Base-by-base conservation (phyloP, 1,284 basidiomycete species). In the Pisolithus thermaeus region DNA sequence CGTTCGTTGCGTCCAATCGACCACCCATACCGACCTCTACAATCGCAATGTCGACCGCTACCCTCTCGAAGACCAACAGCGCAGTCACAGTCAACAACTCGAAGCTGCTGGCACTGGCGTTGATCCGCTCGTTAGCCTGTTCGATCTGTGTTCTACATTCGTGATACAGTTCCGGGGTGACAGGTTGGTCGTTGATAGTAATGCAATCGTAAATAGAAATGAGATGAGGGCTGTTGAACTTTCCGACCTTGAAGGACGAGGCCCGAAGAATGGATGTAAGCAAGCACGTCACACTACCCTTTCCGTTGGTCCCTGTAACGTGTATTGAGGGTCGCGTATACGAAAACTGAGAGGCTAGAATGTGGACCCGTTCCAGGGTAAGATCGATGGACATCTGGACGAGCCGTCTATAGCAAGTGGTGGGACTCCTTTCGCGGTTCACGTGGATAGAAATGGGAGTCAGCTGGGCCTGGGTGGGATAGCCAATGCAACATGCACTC, bases 21-120 rank as follows among this genome's bases (percentile, higher is more conserved):
- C 97, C 97, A 0, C 96, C 97, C 83, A 99, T 86, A 0, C 96
- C 97, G 7, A 95, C 96, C 71, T 99, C 96, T 47, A 98, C 71
- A 4, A 99, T 79, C 44, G 90, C 85, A 16, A 98, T 66, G 61
- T 97, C 93, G 1, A 95, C 77, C 20, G 71, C 56, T 0, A 70
- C 72, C 4, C 73, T 72, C 60, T 93, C 87, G 64, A 93, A 92
- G 43, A 89, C 68, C 44, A 75, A 70, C 46, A 90, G 80, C 0
- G 89, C 92, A 0, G 84, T 86, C 52, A 88, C 75, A 0, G 93
- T 90, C 52, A 92, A 76, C n/a, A 93, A 62, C 70, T 97, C 95
- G 66, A 97, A 97, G 56, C 73, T 79, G 50, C 78, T 90, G n/a
- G 85, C 79, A 2, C 72, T 66, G 14, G 81, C 74, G 0, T 56